A percentile compares a stretch with the other conserved stretches of the same genome.
These are phyloP conservation scores for Zygotorulaspora chibaensis DNA, from an alignment of 805 yeast genomes.

Conservation along the genomic window DNA sequence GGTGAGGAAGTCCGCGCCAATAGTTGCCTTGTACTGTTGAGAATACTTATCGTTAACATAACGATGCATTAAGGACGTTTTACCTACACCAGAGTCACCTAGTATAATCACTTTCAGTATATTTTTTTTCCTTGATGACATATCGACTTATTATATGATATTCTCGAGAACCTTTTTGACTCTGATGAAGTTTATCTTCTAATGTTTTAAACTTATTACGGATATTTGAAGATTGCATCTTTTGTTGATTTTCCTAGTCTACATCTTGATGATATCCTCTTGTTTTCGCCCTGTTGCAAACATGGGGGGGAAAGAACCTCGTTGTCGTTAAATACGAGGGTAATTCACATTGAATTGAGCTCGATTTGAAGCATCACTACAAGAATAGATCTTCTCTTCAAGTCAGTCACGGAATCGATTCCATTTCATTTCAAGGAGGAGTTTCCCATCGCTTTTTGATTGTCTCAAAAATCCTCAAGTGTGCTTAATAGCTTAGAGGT, in stretches of 20 bases:
- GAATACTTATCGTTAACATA: conserved; percentile 92
- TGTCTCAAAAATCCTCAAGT: too few species aligned
- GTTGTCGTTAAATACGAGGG: too few species aligned
- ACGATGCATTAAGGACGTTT: conserved; percentile 95
- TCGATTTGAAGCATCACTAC: too few species aligned
- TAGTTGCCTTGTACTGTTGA: conserved; percentile 95
- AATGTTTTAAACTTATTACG: neutral
- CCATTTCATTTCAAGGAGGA: too few species aligned
- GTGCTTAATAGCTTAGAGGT: too few species aligned
- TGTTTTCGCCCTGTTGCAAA: neutral
- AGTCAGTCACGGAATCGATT: too few species aligned
- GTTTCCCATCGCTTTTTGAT: too few species aligned
- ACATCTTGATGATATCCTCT: neutral
- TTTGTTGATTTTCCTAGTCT: neutral
- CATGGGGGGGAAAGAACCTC: neutral
- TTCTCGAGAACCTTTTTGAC: neutral
- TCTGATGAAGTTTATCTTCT: too few species aligned
- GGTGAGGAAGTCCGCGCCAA: conserved; percentile 94
- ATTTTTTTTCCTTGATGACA: conserved; percentile 59
- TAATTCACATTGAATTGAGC: too few species aligned
- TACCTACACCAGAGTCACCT: conserved; percentile 98
- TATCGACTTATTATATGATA: conserved; percentile 2
- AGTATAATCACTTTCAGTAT: conserved; percentile 81
- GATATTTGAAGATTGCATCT: neutral
- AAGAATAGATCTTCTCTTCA: too few species aligned